Base-by-base conservation (phyloP, 345 rosid genomes). In the Lepidium aucheri region DNA sequence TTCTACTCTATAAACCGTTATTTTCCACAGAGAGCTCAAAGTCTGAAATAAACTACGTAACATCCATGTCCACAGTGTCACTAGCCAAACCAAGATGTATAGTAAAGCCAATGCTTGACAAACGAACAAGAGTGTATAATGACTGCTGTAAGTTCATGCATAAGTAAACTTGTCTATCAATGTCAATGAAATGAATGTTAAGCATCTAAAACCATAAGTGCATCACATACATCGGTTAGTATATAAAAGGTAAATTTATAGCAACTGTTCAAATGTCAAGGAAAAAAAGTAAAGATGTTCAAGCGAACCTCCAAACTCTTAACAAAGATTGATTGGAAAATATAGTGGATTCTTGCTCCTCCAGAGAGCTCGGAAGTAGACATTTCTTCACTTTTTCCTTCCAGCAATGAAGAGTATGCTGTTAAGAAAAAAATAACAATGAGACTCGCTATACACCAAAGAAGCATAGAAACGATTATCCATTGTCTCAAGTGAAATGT, bases 301-400 rank as follows among this genome's bases (percentile, higher is more conserved):
- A 38, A 43, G 30, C 70, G 4, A 33, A 86, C 92, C 92, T 84
- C 92, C 74, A 86, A 82, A 64, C 74, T 81, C 80, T 82, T 82
- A 24, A 81, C 87, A 73, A 84, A 86, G 59, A 86, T 79, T 50
- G 92, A 84, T 63, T 84, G 87, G 73, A 86, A 84, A 53, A 84
- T 75, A 70, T 82, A 76, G 71, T 60, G 80, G 61, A 86, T 86
- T 79, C 89, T 67, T 36, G 92, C 87, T 79, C 87, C 89, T n/a
- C 87, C 92, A 62, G 54, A 79, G 56, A 86, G 76, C 83, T 86
- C 85, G 33, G 79, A 65, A 14, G 87, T 86, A 32, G 81, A 82
- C 74, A 82, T 81, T 65, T 84, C 87, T 75, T 47, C 80, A 78
- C 80, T 82, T 65, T 76, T 81, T 60, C 92, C 92, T 59, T 86